Base-by-base conservation (phyloP, 2,329 filamentous ascomycete genomes). In the Rosellinia necatrix region DNA sequence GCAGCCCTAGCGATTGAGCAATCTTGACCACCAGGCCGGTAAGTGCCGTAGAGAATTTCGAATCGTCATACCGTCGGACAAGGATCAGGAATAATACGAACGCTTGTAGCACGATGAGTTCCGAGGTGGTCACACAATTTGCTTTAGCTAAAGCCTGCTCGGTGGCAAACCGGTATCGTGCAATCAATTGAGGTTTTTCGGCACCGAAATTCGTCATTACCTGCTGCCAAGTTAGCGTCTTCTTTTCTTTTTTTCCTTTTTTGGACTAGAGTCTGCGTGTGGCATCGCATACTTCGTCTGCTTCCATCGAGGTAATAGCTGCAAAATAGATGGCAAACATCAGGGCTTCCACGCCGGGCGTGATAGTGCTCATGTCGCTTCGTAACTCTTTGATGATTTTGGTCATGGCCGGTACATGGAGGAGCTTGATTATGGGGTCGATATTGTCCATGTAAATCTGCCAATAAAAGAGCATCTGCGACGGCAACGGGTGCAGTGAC, bases 401-500 rank as follows among this genome's bases (percentile, higher is more conserved):
- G 54, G 84, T 83, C 68, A 86, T 81, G 2, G 85, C 85, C 0
- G 88, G 89, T 0, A 88, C 76, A 68, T 92, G 89, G 6, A 91
- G 68, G 10, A 91, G 77, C 68, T 90, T 91, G 64, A 89, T 77
- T 8, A 91, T 71, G 0, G 88, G 86, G 64, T 92, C 87, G 7
- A 92, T 87, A 49, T 89, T 90, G 61, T 90, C 86, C 59, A 86
- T 81, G 71, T 84, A 92, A 9, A 86, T 78, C 46, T 85, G 80
- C 88, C 89, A 91, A 52, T 90, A 83, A 44, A 83, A 82, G 0
- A 79, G 79, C 44, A 89, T 85, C 60, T 88, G 85, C 1, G 84
- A 83, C 1, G 85, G 81, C 0, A 85, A 67, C 1, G 89, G 89
- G 64, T 91, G 88, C 12, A 89, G 74, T 37, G 79, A 76, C 15